Evolutionary conservation across 228 moss, liverwort and hornwort species (phyloP).

Genomic region (Sphagnum magellanicum): DNA sequence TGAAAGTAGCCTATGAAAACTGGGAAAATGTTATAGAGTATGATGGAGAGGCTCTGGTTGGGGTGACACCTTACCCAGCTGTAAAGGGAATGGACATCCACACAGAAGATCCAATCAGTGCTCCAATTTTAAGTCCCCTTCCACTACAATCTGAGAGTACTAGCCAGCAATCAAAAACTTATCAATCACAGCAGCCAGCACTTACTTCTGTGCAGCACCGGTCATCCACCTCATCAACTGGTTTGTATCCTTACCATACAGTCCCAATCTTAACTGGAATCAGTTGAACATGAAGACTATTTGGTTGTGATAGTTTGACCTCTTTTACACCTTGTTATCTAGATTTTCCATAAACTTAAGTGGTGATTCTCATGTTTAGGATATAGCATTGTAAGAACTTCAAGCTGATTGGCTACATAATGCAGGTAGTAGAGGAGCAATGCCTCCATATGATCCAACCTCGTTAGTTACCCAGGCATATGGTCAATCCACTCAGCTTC

Average conservation of each 20-base stretch:
- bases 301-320: neutral
- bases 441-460: conserved; percentile 5
- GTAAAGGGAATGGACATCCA: conserved; percentile 71
- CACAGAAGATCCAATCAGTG: conserved; percentile 77
- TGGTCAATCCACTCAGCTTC: conserved; percentile 18
- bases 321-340: conserved; percentile 13
- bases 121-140: conserved; percentile 4
- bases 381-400: neutral
- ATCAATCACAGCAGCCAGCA: neutral
- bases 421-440: conserved; percentile 1
- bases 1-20: conserved; percentile 91
- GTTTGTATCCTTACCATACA: neutral
- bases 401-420: neutral
- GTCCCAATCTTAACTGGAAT: too few relatives aligned
- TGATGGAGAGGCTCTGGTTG: conserved; percentile 89
- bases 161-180: neutral
- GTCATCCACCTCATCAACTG: neutral
- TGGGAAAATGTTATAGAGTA: conserved; percentile 99
- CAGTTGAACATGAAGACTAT: too few relatives aligned
- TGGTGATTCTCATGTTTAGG: conserved; percentile 2
- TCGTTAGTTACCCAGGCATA: conserved; percentile 28
- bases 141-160: too few relatives aligned
- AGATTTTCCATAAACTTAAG: conserved; percentile 14
- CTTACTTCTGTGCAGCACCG: neutral
- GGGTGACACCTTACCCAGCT: conserved; percentile 67